Base-by-base conservation (phyloP, 2,329 filamentous ascomycete genomes). In the Fusarium camptoceras region DNA sequence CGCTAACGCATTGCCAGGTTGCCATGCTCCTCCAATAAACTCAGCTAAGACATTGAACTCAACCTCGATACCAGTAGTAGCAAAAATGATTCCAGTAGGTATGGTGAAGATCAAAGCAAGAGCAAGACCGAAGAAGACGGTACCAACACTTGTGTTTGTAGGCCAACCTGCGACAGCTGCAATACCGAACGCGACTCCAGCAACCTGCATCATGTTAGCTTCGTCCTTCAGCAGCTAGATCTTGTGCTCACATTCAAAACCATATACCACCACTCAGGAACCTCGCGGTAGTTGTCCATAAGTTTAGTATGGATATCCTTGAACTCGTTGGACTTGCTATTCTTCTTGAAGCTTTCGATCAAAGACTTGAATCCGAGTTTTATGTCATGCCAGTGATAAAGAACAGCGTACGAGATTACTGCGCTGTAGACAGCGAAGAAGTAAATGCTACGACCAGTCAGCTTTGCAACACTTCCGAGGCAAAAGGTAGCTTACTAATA, bases 251-350 rank as follows among this genome's bases (percentile, higher is more conserved):
- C 65, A 24, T 74, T 74, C 1, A 74, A 60, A 18, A 75, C 30
- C 2, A 74, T 14, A 27, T 78, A 80, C 78, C 84, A 86, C 83
- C 83, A 86, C 59, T 85, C 83, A 1, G 84, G 83, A 1, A 85
- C 82, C 48, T 85, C 84, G 0, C 76, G 74, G 63, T 85, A 85
- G 3, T 74, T 76, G 7, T 76, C 69, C 83, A 86, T 85, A 3
- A 83, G 73, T 0, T 80, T 75, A 4, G 75, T 82, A 41, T 85
- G 81, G 1, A 82, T 71, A 63, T 86, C 83, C 55, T 80, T 81
- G 16, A 81, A 79, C 5, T 73, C 62, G 0, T 50, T 46, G 6
- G 48, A 18, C 18, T 55, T 61, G 44, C 55, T 44, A 1, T 62
- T 27, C 14, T 70, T 68, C 27, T 54, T 72, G 27, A 74, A 30